Evolutionary conservation across 805 yeast species (phyloP).

Genomic region (Maudiozyma serrabonitensis): DNA sequence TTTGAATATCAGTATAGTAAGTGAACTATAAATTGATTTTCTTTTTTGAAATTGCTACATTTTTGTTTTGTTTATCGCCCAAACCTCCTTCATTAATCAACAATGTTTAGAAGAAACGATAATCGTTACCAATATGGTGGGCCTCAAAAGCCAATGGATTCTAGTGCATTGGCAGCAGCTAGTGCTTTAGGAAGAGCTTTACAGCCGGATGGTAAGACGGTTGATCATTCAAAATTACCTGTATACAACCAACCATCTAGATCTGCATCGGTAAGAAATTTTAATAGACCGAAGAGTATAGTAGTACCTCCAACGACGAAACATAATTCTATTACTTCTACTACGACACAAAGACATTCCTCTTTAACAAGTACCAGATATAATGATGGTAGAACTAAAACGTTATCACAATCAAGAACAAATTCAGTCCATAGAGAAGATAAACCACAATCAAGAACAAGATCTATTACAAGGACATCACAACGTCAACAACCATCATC

Average conservation of each 20-base stretch:
- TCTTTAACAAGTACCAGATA: not conserved
- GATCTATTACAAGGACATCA: not conserved
- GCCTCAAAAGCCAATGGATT: slow-evolving; percentile 22
- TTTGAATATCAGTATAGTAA: too few species aligned
- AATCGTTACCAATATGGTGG: not conserved
- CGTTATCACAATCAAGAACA: not conserved
- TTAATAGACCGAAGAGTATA: slow-evolving; percentile 1
- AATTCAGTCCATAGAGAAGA: not conserved
- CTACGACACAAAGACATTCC: slow-evolving; percentile 5
- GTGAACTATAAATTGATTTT: too few species aligned
- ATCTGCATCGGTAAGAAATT: slow-evolving; percentile 8
- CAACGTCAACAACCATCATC: not conserved
- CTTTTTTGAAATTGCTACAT: too few species aligned
- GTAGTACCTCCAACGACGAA: not conserved
- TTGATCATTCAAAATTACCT: slow-evolving; percentile 20
- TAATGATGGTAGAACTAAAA: not conserved
- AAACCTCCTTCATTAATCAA: too few species aligned
- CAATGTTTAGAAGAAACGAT: slow-evolving; percentile 6
- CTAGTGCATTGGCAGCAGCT: slow-evolving; percentile 58
- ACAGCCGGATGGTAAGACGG: slow-evolving; percentile 22
- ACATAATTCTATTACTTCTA: slow-evolving; percentile 1
- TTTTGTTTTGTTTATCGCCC: too few species aligned
- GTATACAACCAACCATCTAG: slow-evolving; percentile 15
- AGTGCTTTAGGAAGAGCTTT: slow-evolving; percentile 43
- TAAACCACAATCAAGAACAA: not conserved